Conservation (phyloP, 192 early-diverging fungal genomes). For the Piromyces sp. region DNA sequence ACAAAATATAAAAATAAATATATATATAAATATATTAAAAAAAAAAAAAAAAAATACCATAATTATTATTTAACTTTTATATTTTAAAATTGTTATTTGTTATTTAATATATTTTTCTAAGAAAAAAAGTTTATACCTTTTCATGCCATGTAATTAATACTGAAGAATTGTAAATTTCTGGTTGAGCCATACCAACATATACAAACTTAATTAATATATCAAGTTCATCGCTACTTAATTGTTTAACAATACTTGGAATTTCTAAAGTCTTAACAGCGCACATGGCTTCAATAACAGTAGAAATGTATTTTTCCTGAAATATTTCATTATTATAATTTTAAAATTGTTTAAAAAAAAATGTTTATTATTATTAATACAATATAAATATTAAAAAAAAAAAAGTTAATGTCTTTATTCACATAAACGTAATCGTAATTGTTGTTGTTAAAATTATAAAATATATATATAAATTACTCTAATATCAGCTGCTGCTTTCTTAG, state of each 20-base stretch:
- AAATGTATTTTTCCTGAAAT: slow-evolving; percentile 48
- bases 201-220: slow-evolving; percentile 84
- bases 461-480: background rate
- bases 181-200: slow-evolving; percentile 73
- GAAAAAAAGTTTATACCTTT: slow-evolving; percentile 56
- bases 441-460: no score
- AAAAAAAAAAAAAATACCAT: background rate
- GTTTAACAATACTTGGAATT: slow-evolving; percentile 37
- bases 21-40: no score
- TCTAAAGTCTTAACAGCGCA: slow-evolving; percentile 52
- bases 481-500: background rate
- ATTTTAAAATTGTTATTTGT: background rate
- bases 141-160: slow-evolving; percentile 86
- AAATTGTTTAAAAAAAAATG: background rate
- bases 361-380: no score
- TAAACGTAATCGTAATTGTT: no score
- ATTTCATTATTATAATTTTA: background rate
- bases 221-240: slow-evolving; percentile 36
- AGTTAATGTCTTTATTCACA: no score
- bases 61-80: no score
- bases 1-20: slow-evolving; percentile 2
- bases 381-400: background rate
- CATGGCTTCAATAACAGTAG: slow-evolving; percentile 67
- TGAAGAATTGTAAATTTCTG: slow-evolving; percentile 65
- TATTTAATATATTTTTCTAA: no score